Base-by-base conservation (phyloP, 306 rosid species). In the Begonia peltatifolia region DNA sequence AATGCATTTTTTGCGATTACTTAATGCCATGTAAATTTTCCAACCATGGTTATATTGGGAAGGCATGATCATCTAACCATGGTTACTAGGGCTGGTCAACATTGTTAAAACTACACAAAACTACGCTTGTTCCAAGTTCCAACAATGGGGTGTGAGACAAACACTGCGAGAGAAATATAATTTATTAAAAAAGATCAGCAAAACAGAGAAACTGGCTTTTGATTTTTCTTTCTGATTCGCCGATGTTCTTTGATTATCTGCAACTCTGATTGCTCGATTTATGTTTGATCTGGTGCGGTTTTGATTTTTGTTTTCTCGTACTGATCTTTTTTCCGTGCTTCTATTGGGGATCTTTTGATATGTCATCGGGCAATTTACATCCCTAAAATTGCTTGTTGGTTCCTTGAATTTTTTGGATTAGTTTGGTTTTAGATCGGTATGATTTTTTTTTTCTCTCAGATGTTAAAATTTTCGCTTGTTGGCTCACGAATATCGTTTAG, bases 231-330 rank as follows among this genome's bases (percentile, higher is more conserved):
- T 68, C 65, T 78, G 74, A 80, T 73, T 68, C 72, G 74, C 63
- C 66, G 63, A 72, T 76, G 79, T 63, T 84, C 74, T 66, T 64
- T 76, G 71, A 65, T 69, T 71, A 66, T 64, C 65, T 68, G 17
- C 69, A 41, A 61, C 65, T 70, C 53, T 70, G 86, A 76, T 81
- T 84, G 22, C 68, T 74, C 41, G 56, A 43, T 53, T 66, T 52
- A 59, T 49, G 61, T 62, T 52, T 51, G 54, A 74, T 74, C 83
- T 41, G 83, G 83, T 79, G 63, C 46, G 75, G 75, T 44, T 73
- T 16, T 69, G 67, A 74, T 79, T 66, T 30, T 75, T 44, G 15
- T 54, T 55, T 66, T 52, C 12, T 71, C 60, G 59, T 67, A 51
- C 15, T 4, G 54, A 64, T 65, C 76, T 17, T 17, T 52, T 54